Conservation (phyloP, 2,329 filamentous ascomycete species). For the Orbilia oligospora region DNA sequence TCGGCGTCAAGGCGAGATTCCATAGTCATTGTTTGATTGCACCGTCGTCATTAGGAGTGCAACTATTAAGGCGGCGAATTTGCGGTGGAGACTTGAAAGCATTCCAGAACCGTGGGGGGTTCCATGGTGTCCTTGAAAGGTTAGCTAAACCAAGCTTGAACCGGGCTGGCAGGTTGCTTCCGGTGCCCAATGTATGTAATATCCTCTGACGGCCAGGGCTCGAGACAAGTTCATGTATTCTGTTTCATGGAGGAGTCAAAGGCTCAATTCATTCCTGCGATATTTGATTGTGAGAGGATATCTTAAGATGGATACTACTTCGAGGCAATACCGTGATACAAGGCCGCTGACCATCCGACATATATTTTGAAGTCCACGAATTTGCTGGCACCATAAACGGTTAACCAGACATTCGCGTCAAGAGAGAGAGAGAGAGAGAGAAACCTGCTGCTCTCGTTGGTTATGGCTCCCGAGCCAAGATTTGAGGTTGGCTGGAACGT, state of each 20-base stretch:
- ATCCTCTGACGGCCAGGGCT: neutral
- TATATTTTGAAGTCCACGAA: constrained; percentile 1
- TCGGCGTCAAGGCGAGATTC: constrained; percentile 60
- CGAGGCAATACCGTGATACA: constrained; percentile 9
- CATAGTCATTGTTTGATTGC: constrained; percentile 23
- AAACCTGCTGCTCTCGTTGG: constrained; percentile 3
- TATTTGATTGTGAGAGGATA: neutral
- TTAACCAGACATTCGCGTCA: constrained; percentile 16
- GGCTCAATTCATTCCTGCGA: neutral
- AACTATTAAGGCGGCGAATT: constrained; percentile 23
- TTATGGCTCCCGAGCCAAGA: constrained; percentile 11
- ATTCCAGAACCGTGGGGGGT: constrained; percentile 55
- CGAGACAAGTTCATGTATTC: neutral
- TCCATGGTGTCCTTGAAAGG: constrained; percentile 5
- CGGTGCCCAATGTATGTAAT: neutral
- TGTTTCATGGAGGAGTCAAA: neutral
- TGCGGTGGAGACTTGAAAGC: constrained; percentile 35
- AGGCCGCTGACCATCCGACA: constrained; percentile 5
- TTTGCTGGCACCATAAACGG: constrained; percentile 32
- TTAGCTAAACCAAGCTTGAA: constrained; percentile 9
- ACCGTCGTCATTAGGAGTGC: constrained; percentile 13
- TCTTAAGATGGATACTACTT: constrained; percentile 1
- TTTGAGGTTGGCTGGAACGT: constrained; percentile 4
- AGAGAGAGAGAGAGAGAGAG: neutral
- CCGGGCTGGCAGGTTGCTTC: constrained; percentile 23